A percentile compares a stretch with the other conserved stretches of the same genome.
Conservation (phyloP, 495 filamentous ascomycete genomes). For the Talaromyces trachyspermus region DNA sequence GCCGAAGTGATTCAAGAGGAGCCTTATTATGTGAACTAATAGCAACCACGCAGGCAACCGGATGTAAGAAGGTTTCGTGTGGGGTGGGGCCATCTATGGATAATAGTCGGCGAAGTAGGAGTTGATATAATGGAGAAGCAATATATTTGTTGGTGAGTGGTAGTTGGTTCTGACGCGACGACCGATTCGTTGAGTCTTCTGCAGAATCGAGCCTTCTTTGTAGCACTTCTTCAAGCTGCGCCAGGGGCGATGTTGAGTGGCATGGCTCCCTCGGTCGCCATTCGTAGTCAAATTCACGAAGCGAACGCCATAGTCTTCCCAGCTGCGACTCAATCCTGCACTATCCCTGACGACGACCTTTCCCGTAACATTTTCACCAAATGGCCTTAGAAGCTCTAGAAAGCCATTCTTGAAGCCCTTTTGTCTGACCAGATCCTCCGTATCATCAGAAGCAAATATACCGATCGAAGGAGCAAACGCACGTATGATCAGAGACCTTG, state of each 20-base stretch:
- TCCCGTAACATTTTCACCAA: conserved; percentile 81
- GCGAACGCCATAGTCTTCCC: conserved; percentile 84
- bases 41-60: conserved; percentile 91
- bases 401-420: conserved; percentile 83
- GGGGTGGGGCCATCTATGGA: conserved; percentile 68
- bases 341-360: conserved; percentile 89
- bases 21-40: conserved; percentile 78
- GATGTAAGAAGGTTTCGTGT: conserved; percentile 90
- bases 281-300: conserved; percentile 54
- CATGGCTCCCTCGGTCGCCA: conserved; percentile 11
- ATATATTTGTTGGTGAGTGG: conserved; percentile 18
- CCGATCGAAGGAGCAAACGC: conserved; percentile 85
- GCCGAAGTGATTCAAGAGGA: conserved; percentile 76
- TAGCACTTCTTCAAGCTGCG: conserved; percentile 55
- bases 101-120: conserved; percentile 76
- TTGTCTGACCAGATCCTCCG: conserved; percentile 66
- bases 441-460: conserved; percentile 75
- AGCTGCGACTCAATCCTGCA: conserved; percentile 67
- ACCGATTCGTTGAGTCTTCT: conserved; percentile 25
- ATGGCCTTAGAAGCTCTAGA: conserved; percentile 78
- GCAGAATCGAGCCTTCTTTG: conserved; percentile 34
- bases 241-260: conserved; percentile 25
- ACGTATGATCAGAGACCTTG: conserved; percentile 65
- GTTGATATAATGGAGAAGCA: conserved; percentile 61
- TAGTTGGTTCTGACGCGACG: conserved; percentile 28